A percentile compares a stretch with the other conserved stretches of the same genome.
These are phyloP conservation scores for Colletotrichum tanaceti DNA, from an alignment of 2,329 filamentous ascomycete species.

Conservation along the genomic window DNA sequence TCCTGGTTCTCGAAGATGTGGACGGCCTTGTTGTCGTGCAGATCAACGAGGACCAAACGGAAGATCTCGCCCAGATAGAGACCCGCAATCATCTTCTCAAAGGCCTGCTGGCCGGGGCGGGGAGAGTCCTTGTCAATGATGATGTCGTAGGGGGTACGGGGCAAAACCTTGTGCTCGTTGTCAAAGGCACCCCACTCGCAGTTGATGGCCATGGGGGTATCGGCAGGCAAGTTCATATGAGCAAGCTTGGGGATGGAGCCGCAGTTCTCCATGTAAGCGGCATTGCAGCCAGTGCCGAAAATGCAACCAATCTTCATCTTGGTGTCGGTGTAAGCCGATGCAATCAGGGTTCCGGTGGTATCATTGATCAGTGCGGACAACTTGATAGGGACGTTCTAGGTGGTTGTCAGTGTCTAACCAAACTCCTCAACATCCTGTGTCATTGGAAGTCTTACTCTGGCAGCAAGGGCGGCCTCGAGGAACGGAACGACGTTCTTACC, in stretches of 20 bases:
- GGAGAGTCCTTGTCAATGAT: conserved; percentile 92
- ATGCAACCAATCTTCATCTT: conserved; percentile 97
- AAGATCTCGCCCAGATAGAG: conserved; percentile 96
- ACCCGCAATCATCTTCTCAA: conserved; percentile 98
- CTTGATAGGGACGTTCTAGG: conserved; percentile 87
- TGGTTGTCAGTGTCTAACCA: conserved; percentile 7
- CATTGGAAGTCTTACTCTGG: conserved; percentile 62
- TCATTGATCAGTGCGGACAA: conserved; percentile 95
- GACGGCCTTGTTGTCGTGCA: conserved; percentile 80
- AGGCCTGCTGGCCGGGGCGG: conserved; percentile 91
- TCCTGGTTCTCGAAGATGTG: conserved; percentile 88
- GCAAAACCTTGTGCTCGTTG: conserved; percentile 90
- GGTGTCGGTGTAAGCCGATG: conserved; percentile 94
- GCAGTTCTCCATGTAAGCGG: conserved; percentile 95
- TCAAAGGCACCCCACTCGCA: conserved; percentile 98
- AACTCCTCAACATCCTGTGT: not conserved
- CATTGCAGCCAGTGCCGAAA: conserved; percentile 98
- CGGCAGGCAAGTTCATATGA: conserved; percentile 86
- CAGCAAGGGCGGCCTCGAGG: conserved; percentile 81
- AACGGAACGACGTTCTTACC: conserved; percentile 90
- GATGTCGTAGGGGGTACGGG: conserved; percentile 85
- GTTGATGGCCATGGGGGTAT: conserved; percentile 93
- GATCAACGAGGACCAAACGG: conserved; percentile 85
- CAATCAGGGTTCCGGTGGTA: conserved; percentile 95
- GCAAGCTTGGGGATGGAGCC: conserved; percentile 94